Percentiles rank a stretch among this genome's conserved stretches.
These are phyloP conservation scores for Blastobotrys mokoenaii DNA, from an alignment of 805 yeast species.

Conservation along the genomic window DNA sequence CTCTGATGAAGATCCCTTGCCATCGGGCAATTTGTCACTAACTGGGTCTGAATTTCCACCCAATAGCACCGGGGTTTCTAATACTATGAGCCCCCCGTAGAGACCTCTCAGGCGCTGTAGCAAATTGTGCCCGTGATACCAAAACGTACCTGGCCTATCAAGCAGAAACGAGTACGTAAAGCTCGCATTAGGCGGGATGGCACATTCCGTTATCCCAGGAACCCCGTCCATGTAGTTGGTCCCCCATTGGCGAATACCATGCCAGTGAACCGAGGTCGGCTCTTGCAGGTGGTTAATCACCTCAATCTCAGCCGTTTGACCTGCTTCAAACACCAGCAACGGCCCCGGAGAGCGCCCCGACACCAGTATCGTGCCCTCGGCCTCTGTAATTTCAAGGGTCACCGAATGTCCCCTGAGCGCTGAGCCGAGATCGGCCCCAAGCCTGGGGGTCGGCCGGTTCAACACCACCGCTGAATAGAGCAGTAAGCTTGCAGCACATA, in stretches of 20 bases:
- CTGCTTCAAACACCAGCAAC: slow-evolving; percentile 17
- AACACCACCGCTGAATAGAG: no score
- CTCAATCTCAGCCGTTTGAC: slow-evolving; percentile 28
- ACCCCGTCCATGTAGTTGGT: slow-evolving; percentile 46
- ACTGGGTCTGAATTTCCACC: slow-evolving; percentile 12
- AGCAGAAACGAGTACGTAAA: slow-evolving; percentile 37
- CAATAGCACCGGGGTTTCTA: no score
- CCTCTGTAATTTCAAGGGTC: no score
- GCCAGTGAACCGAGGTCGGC: slow-evolving; percentile 41
- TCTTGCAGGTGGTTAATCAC: slow-evolving; percentile 34
- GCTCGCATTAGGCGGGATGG: slow-evolving; percentile 35
- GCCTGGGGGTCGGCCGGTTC: no score
- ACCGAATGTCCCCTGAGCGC: no score
- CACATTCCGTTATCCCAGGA: slow-evolving; percentile 42
- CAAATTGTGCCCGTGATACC: slow-evolving; percentile 47
- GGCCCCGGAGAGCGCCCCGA: no score
- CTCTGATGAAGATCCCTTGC: no score
- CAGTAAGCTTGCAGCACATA: no score
- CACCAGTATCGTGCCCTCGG: not conserved
- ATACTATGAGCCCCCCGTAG: slow-evolving; percentile 38
- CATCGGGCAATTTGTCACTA: no score
- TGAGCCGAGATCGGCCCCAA: no score
- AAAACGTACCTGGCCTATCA: slow-evolving; percentile 37
- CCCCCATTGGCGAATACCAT: slow-evolving; percentile 40
- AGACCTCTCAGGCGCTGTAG: slow-evolving; percentile 43